phyloP scores from a whole-genome alignment of 1,284 basidiomycete species.

The Sanghuangporus sanghuang region DNA sequence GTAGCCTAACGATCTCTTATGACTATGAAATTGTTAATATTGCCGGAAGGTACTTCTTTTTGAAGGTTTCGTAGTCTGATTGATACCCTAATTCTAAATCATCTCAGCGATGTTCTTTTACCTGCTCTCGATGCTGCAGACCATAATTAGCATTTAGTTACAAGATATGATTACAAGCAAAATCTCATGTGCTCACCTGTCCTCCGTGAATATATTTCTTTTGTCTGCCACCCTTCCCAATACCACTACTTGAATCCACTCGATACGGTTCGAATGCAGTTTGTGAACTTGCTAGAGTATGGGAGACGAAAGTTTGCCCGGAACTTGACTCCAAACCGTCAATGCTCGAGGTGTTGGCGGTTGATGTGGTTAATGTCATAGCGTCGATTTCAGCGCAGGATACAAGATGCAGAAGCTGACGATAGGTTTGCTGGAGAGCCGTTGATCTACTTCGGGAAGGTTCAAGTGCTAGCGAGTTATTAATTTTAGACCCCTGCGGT shows the following conservation, averaged over 20 bases:
- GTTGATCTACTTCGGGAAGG: neutral
- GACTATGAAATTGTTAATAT: neutral
- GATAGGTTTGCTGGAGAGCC: constrained; percentile 12
- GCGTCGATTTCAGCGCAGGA: neutral
- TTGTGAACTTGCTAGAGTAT: neutral
- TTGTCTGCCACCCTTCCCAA: constrained; percentile 8
- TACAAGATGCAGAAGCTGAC: constrained; percentile 4
- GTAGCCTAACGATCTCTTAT: neutral
- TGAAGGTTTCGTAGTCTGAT: constrained; percentile 48
- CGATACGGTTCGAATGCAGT: neutral
- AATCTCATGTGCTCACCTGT: neutral
- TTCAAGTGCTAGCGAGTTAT: neutral
- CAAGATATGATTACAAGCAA: neutral
- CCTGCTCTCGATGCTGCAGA: constrained; percentile 11
- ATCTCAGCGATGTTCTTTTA: neutral
- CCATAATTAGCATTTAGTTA: neutral
- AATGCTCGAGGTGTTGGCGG: neutral
- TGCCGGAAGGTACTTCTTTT: constrained; percentile 32
- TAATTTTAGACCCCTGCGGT: neutral
- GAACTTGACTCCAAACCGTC: neutral
- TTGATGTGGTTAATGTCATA: neutral
- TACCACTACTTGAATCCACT: neutral
- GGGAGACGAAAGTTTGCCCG: neutral
- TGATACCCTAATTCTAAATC: constrained; percentile 38
- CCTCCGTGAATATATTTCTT: constrained; percentile 12